Evolutionary conservation across 2,329 filamentous ascomycete genomes (phyloP).

Genomic region (Sporothrix brunneoviolacea): DNA sequence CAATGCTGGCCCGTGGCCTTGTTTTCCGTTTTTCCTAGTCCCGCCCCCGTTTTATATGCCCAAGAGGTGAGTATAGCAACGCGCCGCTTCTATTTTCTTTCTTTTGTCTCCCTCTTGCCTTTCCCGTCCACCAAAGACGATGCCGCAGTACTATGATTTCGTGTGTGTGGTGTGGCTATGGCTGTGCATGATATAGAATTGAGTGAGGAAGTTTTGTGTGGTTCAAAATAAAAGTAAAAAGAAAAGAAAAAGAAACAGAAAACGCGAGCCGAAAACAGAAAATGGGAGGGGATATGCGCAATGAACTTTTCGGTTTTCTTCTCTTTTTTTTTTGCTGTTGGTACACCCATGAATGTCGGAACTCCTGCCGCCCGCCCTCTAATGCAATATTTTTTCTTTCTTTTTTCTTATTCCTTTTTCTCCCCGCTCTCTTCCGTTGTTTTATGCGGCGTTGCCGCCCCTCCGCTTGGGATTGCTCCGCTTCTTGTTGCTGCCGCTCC

Average conservation of each 20-base stretch:
- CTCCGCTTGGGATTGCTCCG: conserved; percentile 46
- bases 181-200: too few species aligned
- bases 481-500: conserved; percentile 21
- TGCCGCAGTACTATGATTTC: not conserved
- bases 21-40: not conserved
- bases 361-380: not conserved
- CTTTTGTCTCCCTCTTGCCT: not conserved
- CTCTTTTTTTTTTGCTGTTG: conserved; percentile 1
- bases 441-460: not conserved
- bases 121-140: not conserved
- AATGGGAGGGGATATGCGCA: not conserved
- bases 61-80: not conserved
- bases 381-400: not conserved
- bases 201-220: too few species aligned
- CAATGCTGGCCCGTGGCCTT: conserved; percentile 1
- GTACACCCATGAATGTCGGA: conserved; percentile 5
- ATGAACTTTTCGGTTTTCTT: not conserved
- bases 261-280: not conserved
- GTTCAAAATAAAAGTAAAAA: not conserved
- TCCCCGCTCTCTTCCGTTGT: not conserved
- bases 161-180: too few species aligned
- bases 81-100: not conserved
- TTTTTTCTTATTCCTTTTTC: not conserved
- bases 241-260: not conserved
- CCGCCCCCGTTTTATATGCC: conserved; percentile 4